phyloP scores from a whole-genome alignment of 2,329 filamentous ascomycete genomes.

The Hypomyces rosellus region DNA sequence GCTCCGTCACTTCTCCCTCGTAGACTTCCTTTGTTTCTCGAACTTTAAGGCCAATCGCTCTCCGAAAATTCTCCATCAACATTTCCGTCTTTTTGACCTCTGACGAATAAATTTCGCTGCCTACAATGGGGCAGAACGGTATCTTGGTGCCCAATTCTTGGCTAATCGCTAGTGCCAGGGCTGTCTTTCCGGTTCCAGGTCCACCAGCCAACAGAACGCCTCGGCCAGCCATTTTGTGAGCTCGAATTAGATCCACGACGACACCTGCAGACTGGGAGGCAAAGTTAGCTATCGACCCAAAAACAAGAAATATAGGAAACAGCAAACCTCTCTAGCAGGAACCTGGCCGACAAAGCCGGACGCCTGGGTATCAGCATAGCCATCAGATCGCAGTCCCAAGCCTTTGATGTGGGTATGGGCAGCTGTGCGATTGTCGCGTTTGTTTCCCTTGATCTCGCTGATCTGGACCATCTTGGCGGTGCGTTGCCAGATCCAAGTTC shows the following conservation, averaged over 20 bases:
- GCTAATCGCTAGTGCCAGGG: slow-evolving; percentile 87
- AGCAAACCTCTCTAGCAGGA: slow-evolving; percentile 74
- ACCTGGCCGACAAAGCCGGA: slow-evolving; percentile 87
- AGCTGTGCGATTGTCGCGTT: slow-evolving; percentile 91
- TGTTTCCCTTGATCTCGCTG: slow-evolving; percentile 90
- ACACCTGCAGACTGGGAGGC: slow-evolving; percentile 76
- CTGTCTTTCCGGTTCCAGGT: slow-evolving; percentile 95
- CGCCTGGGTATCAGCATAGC: slow-evolving; percentile 70
- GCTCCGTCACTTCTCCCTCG: slow-evolving; percentile 95
- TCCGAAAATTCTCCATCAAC: slow-evolving; percentile 97
- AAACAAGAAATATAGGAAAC: not conserved
- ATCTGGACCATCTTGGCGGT: slow-evolving; percentile 69
- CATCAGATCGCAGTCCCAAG: slow-evolving; percentile 79
- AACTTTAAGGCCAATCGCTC: slow-evolving; percentile 93
- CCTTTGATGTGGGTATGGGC: slow-evolving; percentile 98
- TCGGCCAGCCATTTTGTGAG: slow-evolving; percentile 95
- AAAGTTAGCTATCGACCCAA: not conserved
- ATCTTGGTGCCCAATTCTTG: slow-evolving; percentile 98
- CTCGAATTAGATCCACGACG: slow-evolving; percentile 89
- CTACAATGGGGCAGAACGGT: slow-evolving; percentile 95
- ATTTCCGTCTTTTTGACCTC: slow-evolving; percentile 99
- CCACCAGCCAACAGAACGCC: slow-evolving; percentile 91
- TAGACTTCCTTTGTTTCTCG: slow-evolving; percentile 99
- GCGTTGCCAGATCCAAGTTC: not conserved
- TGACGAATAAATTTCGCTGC: slow-evolving; percentile 94